These are phyloP conservation scores for Tylopilus felleus DNA, from an alignment of 768 basidiomycete species.

Conservation along the genomic window DNA sequence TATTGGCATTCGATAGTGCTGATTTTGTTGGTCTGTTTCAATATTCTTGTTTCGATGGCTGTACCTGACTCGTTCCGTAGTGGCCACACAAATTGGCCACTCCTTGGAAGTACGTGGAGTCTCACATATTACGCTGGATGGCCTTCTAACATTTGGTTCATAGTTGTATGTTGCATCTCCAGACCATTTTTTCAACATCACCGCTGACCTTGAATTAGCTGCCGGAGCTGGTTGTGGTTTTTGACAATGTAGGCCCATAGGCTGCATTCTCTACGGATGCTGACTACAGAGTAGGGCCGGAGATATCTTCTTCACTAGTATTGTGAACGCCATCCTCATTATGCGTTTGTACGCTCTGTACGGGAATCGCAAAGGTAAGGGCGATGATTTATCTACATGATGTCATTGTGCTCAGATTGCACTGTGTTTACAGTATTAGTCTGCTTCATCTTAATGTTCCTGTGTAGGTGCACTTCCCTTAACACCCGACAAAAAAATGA, in stretches of 20 bases:
- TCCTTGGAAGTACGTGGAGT: neutral
- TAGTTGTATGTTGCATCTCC: neutral
- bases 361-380: conserved; percentile 1
- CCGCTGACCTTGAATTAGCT: neutral
- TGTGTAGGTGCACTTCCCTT: neutral
- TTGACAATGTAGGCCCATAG: neutral
- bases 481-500: neutral
- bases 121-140: neutral
- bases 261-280: neutral
- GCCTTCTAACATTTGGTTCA: neutral
- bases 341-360: conserved; percentile 5
- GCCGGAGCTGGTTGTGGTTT: neutral
- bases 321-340: conserved; percentile 2
- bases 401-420: neutral
- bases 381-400: neutral
- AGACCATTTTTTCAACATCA: neutral
- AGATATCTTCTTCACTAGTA: conserved; percentile 3
- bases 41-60: neutral
- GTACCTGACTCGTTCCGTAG: neutral
- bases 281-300: neutral
- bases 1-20: neutral
- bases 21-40: neutral
- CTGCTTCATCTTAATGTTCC: neutral
- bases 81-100: neutral
- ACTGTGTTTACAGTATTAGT: neutral